phyloP scores from a whole-genome alignment of 2,329 filamentous ascomycete genomes.

The Septoria linicola region DNA sequence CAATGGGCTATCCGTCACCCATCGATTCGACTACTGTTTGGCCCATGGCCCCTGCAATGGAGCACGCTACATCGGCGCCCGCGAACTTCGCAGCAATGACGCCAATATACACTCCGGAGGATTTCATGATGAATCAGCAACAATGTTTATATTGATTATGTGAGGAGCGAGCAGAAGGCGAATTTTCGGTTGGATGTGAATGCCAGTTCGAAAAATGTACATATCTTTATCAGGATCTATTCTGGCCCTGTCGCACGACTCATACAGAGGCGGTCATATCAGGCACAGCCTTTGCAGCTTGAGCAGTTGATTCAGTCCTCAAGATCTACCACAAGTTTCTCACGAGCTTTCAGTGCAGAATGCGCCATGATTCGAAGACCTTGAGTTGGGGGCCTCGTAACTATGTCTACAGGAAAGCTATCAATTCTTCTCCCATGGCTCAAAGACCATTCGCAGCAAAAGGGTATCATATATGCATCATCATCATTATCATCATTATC shows the following conservation, averaged over 20 bases:
- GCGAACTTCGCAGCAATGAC: slow-evolving; percentile 15
- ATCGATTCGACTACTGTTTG: slow-evolving; percentile 18
- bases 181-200: too few relatives aligned
- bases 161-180: neutral
- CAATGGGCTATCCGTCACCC: slow-evolving; percentile 26
- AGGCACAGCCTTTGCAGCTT: too few relatives aligned
- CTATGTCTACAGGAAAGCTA: neutral
- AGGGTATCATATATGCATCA: neutral
- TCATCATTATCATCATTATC: neutral
- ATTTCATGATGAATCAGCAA: slow-evolving; percentile 7
- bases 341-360: too few relatives aligned
- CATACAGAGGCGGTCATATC: too few relatives aligned
- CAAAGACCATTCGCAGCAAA: slow-evolving; percentile 4
- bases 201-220: too few relatives aligned
- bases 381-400: too few relatives aligned
- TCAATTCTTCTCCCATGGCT: neutral
- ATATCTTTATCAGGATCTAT: too few relatives aligned
- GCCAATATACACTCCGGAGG: slow-evolving; percentile 5
- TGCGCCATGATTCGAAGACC: too few relatives aligned
- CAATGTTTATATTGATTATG: slow-evolving; percentile 1
- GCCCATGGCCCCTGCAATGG: slow-evolving; percentile 23
- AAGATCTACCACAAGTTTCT: too few relatives aligned
- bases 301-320: too few relatives aligned
- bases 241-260: too few relatives aligned
- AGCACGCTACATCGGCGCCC: slow-evolving; percentile 26